Base-by-base conservation (phyloP, 352 stramenopile species). In the Phytophthora foliorum region DNA sequence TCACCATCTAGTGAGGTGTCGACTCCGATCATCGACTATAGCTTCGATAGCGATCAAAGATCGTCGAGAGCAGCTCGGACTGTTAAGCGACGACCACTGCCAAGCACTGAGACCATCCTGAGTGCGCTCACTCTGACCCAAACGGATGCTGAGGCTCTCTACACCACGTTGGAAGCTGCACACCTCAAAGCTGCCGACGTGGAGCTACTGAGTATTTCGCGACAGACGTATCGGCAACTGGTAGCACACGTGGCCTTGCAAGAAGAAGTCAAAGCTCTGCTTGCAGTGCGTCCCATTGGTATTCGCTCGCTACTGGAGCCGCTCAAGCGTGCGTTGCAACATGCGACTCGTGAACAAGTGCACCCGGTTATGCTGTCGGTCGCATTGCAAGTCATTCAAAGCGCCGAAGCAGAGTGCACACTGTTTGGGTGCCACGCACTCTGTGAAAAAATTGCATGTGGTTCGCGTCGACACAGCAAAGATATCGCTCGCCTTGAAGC, bases 221-320 rank as follows among this genome's bases (percentile, higher is more conserved):
- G 75, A 53, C 77, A 78, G 22, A 91, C 84, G 22, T 94, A 95
- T 57, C 74, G 86, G 6, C 82, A 91, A 56, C 80, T 93, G 19
- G 75, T 89, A 16, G 84, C 86, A 19, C 88, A 94, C 32, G 79
- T 93, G 13, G 60, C 77, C 21, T 67, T 95, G 16, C 81, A 94
- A 50, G 80, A 95, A 72, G 88, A 94, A 75, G 87, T 94, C 53
- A 91, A 93, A 67, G 72, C 81, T 62, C 69, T 93, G 46, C 78
- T 93, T 48, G 74, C 82, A 16, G 74, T 82, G 9, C 82, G 88
- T 8, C 88, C 88, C 1, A 89, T 95, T 38, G 86, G 81, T n/a
- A 82, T 90, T 38, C 83, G 86, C 1, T 91, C 86, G 22, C 75
- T 91, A 7, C 64, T 94, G 9, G 74, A 88, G 54, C 77, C 84